Base-by-base conservation (phyloP, 2,329 filamentous ascomycete genomes). In the Microsporum audouinii region DNA sequence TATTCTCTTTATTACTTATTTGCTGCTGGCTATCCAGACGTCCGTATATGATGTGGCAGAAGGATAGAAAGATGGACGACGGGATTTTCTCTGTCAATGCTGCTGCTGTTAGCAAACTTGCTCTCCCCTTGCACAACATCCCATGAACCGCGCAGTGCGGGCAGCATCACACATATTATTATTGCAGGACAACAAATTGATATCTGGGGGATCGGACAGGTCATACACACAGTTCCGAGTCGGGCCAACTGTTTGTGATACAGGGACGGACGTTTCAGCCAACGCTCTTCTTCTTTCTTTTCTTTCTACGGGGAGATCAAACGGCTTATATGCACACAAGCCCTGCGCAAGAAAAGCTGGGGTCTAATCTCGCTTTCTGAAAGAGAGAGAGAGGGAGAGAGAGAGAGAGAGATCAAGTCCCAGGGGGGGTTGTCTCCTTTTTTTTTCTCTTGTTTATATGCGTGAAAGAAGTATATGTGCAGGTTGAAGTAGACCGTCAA, bases 201-300 rank as follows among this genome's bases (percentile, higher is more conserved):
- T 36, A 27, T 27, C 5, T 34, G n/a, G 5, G 17, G 33, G 51
- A 55, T 55, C 14, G 51, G 51, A 55, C 14, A 55, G 51, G 51
- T 55, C 51, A 55, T 55, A 55, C 51, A 55, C 51, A 55, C 51
- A 55, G 51, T 55, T 55, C 51, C 51, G 51, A 36, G 51, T 55
- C 51, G 31, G 51, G 51, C 51, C 51, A 55, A 34, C 5, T 55
- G 34, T 49, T 36, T 55, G 51, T 55, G 51, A 36, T 10, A 55
- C 49, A 36, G 51, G 6, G 27, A 27, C 51, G 33, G 27, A n/a
- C 33, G 51, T 55, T 55, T 55, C 51, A 55, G 51, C 34, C 29
- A n/a, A 2, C 45, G 29, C 7, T n/a, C n/a, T n/a, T 43, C 14
- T 5, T n/a, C 4, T 23, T 43, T 38, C 14, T 55, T 10, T 38